A percentile compares a stretch with the other conserved stretches of the same genome.
Conservation (phyloP, 495 filamentous ascomycete species). For the Annulohypoxylon moriforme region DNA sequence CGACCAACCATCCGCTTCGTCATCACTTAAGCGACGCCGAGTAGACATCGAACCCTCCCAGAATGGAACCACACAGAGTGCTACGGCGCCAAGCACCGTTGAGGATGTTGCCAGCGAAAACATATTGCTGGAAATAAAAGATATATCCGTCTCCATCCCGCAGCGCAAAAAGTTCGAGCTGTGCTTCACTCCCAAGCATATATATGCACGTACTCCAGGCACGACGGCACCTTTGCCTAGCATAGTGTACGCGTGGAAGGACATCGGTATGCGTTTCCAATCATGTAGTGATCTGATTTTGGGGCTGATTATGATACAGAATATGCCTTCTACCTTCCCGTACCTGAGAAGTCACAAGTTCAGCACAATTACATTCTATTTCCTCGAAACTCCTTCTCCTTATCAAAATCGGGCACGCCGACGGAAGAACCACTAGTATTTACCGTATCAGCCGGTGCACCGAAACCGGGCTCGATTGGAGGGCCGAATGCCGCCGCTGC, state of each 20-base stretch:
- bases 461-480: conserved; percentile 69
- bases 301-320: conserved; percentile 60
- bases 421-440: conserved; percentile 81
- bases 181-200: conserved; percentile 71
- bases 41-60: conserved; percentile 57
- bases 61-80: conserved; percentile 44
- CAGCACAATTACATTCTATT: conserved; percentile 93
- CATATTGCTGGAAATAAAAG: conserved; percentile 70
- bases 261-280: conserved; percentile 71
- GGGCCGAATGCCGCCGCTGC: conserved; percentile 58
- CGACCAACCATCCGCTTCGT: conserved; percentile 49
- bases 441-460: conserved; percentile 77
- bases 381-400: conserved; percentile 71
- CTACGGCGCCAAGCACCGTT: conserved; percentile 28
- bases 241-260: conserved; percentile 71
- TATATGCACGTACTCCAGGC: conserved; percentile 74
- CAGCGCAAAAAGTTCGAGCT: conserved; percentile 92
- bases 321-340: conserved; percentile 82
- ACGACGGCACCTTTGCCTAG: conserved; percentile 75
- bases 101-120: conserved; percentile 58
- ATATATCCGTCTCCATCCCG: conserved; percentile 81
- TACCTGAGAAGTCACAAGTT: conserved; percentile 88
- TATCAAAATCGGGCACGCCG: conserved; percentile 48
- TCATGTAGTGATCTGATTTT: neutral
- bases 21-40: conserved; percentile 61